phyloP scores from a whole-genome alignment of 768 basidiomycete genomes.

The Dentipellis fragilis region DNA sequence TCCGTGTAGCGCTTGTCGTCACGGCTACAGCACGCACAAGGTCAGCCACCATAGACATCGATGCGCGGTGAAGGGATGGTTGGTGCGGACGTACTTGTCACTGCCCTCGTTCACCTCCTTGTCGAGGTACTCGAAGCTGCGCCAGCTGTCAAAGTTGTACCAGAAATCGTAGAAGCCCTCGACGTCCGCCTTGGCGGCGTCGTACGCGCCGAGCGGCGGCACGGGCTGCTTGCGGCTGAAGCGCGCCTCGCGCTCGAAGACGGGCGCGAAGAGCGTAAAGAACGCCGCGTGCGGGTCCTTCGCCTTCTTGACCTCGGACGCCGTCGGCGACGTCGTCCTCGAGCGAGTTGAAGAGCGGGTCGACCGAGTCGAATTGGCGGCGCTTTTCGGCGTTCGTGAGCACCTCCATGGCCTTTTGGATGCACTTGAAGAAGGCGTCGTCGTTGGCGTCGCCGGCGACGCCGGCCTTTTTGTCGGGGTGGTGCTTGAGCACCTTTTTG shows the following conservation, averaged over 20 bases:
- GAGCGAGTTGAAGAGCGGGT: conserved; percentile 61
- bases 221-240: conserved; percentile 85
- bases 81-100: conserved; percentile 55
- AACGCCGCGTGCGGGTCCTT: conserved; percentile 48
- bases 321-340: conserved; percentile 73
- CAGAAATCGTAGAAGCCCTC: conserved; percentile 97
- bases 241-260: conserved; percentile 85
- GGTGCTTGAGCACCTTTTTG: conserved; percentile 95
- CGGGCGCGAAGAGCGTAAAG: conserved; percentile 64
- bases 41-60: background rate
- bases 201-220: conserved; percentile 61
- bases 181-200: conserved; percentile 72
- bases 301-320: conserved; percentile 42
- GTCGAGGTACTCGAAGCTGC: conserved; percentile 95
- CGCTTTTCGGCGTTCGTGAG: conserved; percentile 80
- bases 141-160: conserved; percentile 99
- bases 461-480: conserved; percentile 88
- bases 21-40: conserved; percentile 40
- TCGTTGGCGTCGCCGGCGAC: conserved; percentile 78
- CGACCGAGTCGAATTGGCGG: conserved; percentile 94
- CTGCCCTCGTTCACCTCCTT: conserved; percentile 98
- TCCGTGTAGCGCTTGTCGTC: conserved; percentile 99
- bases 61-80: background rate
- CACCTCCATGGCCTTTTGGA: conserved; percentile 95
- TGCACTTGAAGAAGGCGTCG: conserved; percentile 99